Percentiles rank a stretch among this genome's conserved stretches.
Evolutionary conservation across 345 rosid species (phyloP).

Genomic region (Pistacia integerrima): DNA sequence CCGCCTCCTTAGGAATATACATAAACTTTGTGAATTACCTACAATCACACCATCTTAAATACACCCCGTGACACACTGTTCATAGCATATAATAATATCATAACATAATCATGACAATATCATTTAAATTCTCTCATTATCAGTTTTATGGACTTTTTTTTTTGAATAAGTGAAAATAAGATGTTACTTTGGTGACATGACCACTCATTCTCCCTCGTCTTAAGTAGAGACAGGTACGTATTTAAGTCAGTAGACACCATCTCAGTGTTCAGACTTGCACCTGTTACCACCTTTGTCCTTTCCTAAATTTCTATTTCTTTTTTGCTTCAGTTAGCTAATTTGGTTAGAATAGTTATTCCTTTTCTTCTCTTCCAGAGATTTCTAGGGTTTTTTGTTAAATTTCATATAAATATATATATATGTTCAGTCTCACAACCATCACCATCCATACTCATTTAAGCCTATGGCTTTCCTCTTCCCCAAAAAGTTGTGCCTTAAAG

Average conservation of each 20-base stretch:
- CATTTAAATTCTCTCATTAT: neutral
- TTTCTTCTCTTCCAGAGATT: neutral
- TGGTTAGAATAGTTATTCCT: conserved; percentile 26
- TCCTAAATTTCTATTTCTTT: conserved; percentile 21
- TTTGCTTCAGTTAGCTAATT: conserved; percentile 24
- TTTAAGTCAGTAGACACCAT: conserved; percentile 37
- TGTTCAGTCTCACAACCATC: conserved; percentile 16
- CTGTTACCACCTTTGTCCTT: conserved; percentile 35
- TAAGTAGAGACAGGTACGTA: conserved; percentile 25
- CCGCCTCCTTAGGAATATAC: conserved; percentile 31
- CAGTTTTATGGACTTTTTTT: neutral
- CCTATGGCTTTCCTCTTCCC: conserved; percentile 18
- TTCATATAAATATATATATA: neutral
- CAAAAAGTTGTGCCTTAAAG: conserved; percentile 12
- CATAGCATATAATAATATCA: conserved; percentile 25
- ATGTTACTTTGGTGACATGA: conserved; percentile 44
- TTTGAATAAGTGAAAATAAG: conserved; percentile 1
- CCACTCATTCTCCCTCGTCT: conserved; percentile 46
- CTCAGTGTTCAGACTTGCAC: conserved; percentile 23
- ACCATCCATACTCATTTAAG: conserved; percentile 24
- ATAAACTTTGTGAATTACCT: too few species aligned
- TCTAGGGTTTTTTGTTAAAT: conserved; percentile 23
- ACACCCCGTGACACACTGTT: conserved; percentile 14
- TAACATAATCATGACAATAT: conserved; percentile 33
- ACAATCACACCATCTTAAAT: neutral